Evolutionary conservation across 2,329 filamentous ascomycete genomes (phyloP), one percentile per base, ranked within the genome.

Genomic region (Alternaria hordeiaustralica): DNA sequence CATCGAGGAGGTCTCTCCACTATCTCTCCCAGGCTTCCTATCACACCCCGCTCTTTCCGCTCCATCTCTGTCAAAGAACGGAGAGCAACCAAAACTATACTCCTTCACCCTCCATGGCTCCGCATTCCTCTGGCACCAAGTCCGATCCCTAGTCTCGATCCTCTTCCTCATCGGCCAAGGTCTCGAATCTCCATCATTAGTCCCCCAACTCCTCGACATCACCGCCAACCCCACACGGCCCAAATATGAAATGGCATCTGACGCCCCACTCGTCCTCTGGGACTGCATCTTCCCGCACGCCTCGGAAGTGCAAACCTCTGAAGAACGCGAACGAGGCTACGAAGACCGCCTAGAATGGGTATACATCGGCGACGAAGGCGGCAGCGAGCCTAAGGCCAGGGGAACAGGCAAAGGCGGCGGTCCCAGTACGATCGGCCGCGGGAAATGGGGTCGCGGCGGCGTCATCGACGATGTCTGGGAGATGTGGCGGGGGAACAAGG

Each of bases 61-160:
- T 4, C 45, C 60, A 7, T 41, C 28, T 21, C 10, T 41, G 8
- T 54, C 25, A 20, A 26, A 21, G 11, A 21, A 45, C 4, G 46
- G 25, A n/a, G 47, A 63, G 20, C 61, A 67, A 46, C 82, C 84
- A 4, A 92, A 93, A 75, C 87, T 97, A 13, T 98, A 96, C 82
- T 90, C 91, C 65, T 96, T 99, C 80, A 90, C 91, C 61, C 89
- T 99, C 44, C 89, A 94, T 70, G 96, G 96, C 20, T 94, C 92
- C 8, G 96, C 94, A 2, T 99, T 99, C 80, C 83, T 99, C 50
- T 99, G 96, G 96, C 96, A 99, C 82, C 96, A 99, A 82, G 96
- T 99, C 70, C 90, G 96, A 23, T 93, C 95, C 82, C 94, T 99
- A 88, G 90, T 96, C n/a, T 88, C 90, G 15, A 85, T 98, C 7